Evolutionary conservation across 768 basidiomycete genomes (phyloP).

Genomic region (Collybiopsis confluens): DNA sequence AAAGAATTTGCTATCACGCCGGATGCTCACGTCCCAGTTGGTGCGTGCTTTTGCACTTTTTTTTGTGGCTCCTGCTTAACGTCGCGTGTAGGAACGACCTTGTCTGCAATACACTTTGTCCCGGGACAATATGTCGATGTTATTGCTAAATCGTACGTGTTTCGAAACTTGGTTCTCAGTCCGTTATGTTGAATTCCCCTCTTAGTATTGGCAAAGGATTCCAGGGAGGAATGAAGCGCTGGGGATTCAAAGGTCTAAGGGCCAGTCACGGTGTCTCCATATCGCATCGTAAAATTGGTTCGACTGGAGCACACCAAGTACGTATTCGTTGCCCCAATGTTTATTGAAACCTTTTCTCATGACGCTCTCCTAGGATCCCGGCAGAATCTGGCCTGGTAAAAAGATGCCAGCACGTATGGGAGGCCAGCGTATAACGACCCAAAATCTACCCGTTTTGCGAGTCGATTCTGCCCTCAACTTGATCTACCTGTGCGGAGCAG

Average conservation of each 20-base stretch:
- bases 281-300: constrained; percentile 89
- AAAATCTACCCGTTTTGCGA: constrained; percentile 86
- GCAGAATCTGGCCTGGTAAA: constrained; percentile 93
- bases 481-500: constrained; percentile 85
- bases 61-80: not conserved
- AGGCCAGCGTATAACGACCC: constrained; percentile 71
- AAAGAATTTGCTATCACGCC: constrained; percentile 86
- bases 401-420: constrained; percentile 98
- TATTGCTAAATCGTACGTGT: constrained; percentile 79
- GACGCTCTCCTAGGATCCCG: constrained; percentile 69
- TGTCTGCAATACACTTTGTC: constrained; percentile 93
- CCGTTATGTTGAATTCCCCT: not conserved
- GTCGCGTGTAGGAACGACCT: constrained; percentile 76
- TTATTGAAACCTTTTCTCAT: not conserved
- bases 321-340: constrained; percentile 15
- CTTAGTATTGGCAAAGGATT: constrained; percentile 94
- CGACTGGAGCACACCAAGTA: constrained; percentile 96
- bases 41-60: constrained; percentile 38
- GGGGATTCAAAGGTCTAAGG: constrained; percentile 86
- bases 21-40: constrained; percentile 87
- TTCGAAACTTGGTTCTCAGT: not conserved
- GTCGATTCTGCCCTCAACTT: constrained; percentile 85
- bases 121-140: constrained; percentile 96
- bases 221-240: constrained; percentile 95
- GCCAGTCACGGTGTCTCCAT: constrained; percentile 96